Percentiles rank a stretch among this genome's conserved stretches.
Evolutionary conservation across 495 filamentous ascomycete genomes (phyloP).

Genomic region (Podospora pseudopauciseta): DNA sequence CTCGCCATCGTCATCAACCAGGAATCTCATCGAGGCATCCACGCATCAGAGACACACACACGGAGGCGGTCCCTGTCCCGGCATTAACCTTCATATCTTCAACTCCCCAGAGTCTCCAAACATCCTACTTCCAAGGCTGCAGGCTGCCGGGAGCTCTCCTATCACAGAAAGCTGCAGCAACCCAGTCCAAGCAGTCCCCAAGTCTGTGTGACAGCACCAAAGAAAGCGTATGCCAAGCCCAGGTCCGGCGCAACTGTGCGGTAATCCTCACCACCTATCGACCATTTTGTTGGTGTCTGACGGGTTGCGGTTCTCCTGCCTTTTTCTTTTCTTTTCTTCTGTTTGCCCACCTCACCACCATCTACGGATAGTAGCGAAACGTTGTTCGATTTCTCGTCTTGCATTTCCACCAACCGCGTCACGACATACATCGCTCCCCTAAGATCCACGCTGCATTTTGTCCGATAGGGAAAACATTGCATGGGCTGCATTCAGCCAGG

Average conservation of each 20-base stretch:
- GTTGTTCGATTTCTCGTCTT: neutral
- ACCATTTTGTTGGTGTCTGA: neutral
- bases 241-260: slow-evolving; percentile 21
- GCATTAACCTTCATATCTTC: neutral
- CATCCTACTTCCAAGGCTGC: slow-evolving; percentile 1
- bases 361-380: neutral
- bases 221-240: slow-evolving; percentile 16
- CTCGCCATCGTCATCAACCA: neutral
- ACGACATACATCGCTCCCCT: slow-evolving; percentile 17
- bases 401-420: slow-evolving; percentile 5
- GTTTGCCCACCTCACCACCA: neutral
- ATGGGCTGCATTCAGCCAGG: slow-evolving; percentile 25
- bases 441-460: slow-evolving; percentile 22
- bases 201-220: slow-evolving; percentile 18
- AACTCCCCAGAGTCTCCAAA: neutral
- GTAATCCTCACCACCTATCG: slow-evolving; percentile 11
- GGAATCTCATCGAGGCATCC: neutral
- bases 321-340: neutral
- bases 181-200: slow-evolving; percentile 4
- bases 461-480: slow-evolving; percentile 22
- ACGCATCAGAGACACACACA: too few species aligned
- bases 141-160: slow-evolving; percentile 11
- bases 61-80: neutral
- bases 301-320: neutral
- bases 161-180: slow-evolving; percentile 12